These are phyloP conservation scores for Ogataea pini DNA, from an alignment of 805 yeast genomes.

Conservation along the genomic window DNA sequence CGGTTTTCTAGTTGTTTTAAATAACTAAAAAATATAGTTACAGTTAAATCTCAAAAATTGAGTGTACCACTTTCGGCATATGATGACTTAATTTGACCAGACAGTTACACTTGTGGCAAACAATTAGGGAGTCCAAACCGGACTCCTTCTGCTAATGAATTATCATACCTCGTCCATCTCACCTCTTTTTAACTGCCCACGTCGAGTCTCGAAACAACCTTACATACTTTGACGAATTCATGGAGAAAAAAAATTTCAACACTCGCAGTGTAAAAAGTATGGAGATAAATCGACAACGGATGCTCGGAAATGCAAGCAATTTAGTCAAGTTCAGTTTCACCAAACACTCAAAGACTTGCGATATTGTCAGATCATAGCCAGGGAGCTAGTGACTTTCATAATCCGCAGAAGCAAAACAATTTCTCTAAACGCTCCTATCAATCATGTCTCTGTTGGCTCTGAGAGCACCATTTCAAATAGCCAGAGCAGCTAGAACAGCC, in stretches of 20 bases:
- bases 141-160: too few species aligned
- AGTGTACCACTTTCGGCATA: too few species aligned
- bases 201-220: background rate
- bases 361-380: too few species aligned
- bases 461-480: slow-evolving; percentile 3
- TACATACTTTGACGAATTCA: background rate
- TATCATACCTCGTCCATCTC: too few species aligned
- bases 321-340: background rate
- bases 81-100: too few species aligned
- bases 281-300: background rate
- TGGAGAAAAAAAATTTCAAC: slow-evolving; percentile 5
- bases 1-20: too few species aligned
- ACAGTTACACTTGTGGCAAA: too few species aligned
- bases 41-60: too few species aligned
- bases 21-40: too few species aligned
- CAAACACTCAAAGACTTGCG: background rate
- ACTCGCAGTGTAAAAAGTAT: background rate
- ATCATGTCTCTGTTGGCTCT: background rate
- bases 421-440: background rate
- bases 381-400: too few species aligned
- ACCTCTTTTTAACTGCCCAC: background rate
- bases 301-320: background rate
- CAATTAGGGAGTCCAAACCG: too few species aligned
- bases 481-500: background rate
- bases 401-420: background rate